Base-by-base conservation (phyloP, 2,329 filamentous ascomycete species). In the Beauveria rudraprayagi region DNA sequence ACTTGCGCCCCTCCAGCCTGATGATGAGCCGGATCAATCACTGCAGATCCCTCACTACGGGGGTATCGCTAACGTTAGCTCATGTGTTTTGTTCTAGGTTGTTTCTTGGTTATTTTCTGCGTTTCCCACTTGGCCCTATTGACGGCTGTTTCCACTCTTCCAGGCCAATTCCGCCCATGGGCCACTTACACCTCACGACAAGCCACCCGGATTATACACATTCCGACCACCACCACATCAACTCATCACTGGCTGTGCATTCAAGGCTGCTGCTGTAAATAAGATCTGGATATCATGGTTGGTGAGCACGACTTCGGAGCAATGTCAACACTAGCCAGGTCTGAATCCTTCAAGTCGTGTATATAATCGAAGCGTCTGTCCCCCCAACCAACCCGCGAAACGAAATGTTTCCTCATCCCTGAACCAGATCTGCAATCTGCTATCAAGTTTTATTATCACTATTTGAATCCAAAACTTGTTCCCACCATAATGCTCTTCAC, bases 401-500 rank as follows among this genome's bases (percentile, higher is more conserved):
- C 17, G 30, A 53, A 48, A 41, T 60, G 50, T 60, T 54, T 54
- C 50, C 5, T 37, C 57, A 47, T 37, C 46, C 14, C 34, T 14
- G 52, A 53, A 53, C 57, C 54, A 54, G 22, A 54, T 60, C 57
- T 54, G 19, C 24, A 44, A 43, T 40, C 11, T 28, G 19, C 11
- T 9, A 43, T 24, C 30, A 14, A 34, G 11, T 5, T 14, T 2
- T 5, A 5, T 4, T 5, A 34, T 34, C 30, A 14, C 30, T 34
- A 5, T 34, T 34, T 34, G 11, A 14, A 14, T 14, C 30, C 14
- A 1, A 14, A 14, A 34, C 4, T 34, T 5, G 11, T 11, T 14
- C 30, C 11, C 30, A 34, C 24, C 41, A 56, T 24, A 2, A 61
- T 66, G 65, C 56, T 56, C 52, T 61, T 65, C 24, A 56, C 59